Base-by-base conservation (phyloP, 2,329 filamentous ascomycete genomes). In the Apiospora pterosperma region DNA sequence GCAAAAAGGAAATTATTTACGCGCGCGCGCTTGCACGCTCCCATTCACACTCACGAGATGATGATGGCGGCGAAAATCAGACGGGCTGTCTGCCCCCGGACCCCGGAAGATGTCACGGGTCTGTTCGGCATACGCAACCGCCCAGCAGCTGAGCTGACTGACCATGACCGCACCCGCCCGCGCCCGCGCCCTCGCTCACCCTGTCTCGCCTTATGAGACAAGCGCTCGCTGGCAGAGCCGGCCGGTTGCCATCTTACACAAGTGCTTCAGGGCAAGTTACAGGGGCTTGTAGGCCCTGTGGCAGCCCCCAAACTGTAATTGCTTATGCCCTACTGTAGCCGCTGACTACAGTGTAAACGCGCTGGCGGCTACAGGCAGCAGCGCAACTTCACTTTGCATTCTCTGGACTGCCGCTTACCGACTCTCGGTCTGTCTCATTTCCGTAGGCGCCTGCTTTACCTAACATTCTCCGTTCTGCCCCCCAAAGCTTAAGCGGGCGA, bases 361-460 rank as follows among this genome's bases (percentile, higher is more conserved):
- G 60, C 60, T 36, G 60, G 60, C 60, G 60, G 60, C 60, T 62
- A 62, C 60, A 44, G 31, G n/a, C 36, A 61, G 36, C 59, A 61
- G 36, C 59, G 36, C 59, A 41, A 31, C 3, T 61, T 61, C 36
- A 8, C 23, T 41, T n/a, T n/a, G 8, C 31, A 16, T 34, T 34
- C 36, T 19, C 36, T n/a, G 48, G 16, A 55, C 48, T 55, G 48
- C 34, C 44, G 44, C 44, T n/a, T 16, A 25, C 44, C 25, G 44
- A 21, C 25, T 16, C 16, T 55, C 28, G 48, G 7, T 19, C 36
- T 25, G 34, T 39, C 36, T 60, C 58, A 60, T 60, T 60, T 60
- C 58, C 58, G 58, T 38, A 60, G 58, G 36, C 58, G 58, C 58
- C 36, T 55, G 34, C 48, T 34, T 55, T 34, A 3, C 48, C 28